Evolutionary conservation across 2,329 filamentous ascomycete species (phyloP), one percentile per base, ranked within the genome.

Genomic region (Aureobasidium lini): DNA sequence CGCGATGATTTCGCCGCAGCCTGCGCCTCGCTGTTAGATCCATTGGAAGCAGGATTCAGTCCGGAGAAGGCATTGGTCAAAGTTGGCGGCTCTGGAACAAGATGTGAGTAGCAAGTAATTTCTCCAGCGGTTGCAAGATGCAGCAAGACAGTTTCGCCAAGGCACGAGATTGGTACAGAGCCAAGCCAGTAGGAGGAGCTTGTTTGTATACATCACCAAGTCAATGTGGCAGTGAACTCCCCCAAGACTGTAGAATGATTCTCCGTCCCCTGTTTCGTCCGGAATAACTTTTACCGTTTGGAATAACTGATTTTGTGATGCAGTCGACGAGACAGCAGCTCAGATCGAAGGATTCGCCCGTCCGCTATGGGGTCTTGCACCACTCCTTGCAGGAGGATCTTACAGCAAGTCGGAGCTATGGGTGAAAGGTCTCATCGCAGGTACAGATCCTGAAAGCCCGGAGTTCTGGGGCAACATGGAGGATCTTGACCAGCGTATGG

Each of bases 401-500:
- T 91, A 89, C 68, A 75, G 77, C 11, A 83, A 82, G 1, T 83
- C 84, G 1, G 73, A 83, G 57, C 82, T 82, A 72, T 90, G 86
- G 82, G 80, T 89, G 37, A 79, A 87, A 62, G 88, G 88, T 4
- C 76, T 92, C 60, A 82, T 84, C 63, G 79, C 83, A 34, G 89
- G 88, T 0, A 90, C 87, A 0, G 83, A 92, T 65, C 87, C 87
- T 0, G 77, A 84, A 46, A 82, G 76, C 60, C 78, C 82, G 0
- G 88, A 91, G 72, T 92, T 86, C 67, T 93, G 88, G 88, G 88
- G 88, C 0, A 84, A 83, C 59, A 87, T 89, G 63, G 80, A 84
- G 64, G 87, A 91, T 68, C 84, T 86, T 60, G 89, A 92, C 68
- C 88, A 92, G 76, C 78, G 88, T 29, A 92, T 92, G 89, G 89